Evolutionary conservation across 345 rosid species (phyloP), one percentile per base, ranked within the genome.

Genomic region (Populus simonii): DNA sequence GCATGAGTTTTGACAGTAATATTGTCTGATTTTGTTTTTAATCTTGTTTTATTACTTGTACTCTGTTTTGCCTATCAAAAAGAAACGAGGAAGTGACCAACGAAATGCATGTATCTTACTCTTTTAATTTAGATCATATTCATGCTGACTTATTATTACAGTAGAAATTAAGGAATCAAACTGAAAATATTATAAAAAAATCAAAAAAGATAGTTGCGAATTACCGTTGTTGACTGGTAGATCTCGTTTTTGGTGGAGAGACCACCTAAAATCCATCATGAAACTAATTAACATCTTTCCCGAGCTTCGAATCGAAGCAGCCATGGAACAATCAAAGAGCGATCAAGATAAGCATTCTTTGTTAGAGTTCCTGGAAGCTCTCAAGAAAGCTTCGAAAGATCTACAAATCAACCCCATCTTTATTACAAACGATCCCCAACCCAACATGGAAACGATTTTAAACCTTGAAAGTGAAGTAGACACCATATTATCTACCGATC

Each of bases 391-490:
- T 36, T 81, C 86, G 7, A 86, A 74, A 80, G 85, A 83, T 72
- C 85, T 89, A 27, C 89, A 84, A 66, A 78, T 45, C 84, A 75
- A 45, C 27, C 76, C 89, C 65, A 29, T 86, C 70, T 86, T 85
- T 79, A 31, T 83, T 7, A 68, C 76, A 49, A 49, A 77, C 70
- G 33, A 69, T 36, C 72, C 84, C 76, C 79, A 68, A 55, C 72
- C 78, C 36, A 0, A 79, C 73, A 70, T 80, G 23, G 80, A 78
- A 59, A 45, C 74, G 18, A 70, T 90, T 53, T 77, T 81, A 10
- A 72, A 80, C 17, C 87, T 79, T 9, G 85, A 75, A 27, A 69
- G 55, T 5, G 75, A 81, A 18, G 70, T 72, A 8, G 68, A 57
- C 47, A 4, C 71, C 7, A 7, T 79, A 17, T 80, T 88, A 11